Base-by-base conservation (phyloP, 495 filamentous ascomycete species). In the Chaetomium fimeti region DNA sequence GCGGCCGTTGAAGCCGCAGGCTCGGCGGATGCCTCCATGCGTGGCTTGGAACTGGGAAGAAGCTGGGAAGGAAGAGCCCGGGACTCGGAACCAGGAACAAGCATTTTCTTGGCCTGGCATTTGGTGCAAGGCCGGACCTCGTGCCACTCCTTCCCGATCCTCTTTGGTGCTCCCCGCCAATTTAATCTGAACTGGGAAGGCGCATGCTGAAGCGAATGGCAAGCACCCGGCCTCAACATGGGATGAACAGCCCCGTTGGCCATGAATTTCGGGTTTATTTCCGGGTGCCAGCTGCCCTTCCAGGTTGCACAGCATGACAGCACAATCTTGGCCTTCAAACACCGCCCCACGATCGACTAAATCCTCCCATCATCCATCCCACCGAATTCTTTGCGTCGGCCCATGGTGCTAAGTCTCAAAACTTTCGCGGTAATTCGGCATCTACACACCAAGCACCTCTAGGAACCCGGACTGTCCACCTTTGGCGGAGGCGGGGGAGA, bases 181-280 rank as follows among this genome's bases (percentile, higher is more conserved):
- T 61, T 49, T 62, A 62, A 32, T 38, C 60, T 49, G 20, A 62
- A 62, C 32, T 9, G 36, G 60, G 60, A 62, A 62, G 60, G 60
- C 60, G 60, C 36, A 28, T 6, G 28, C 8, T 8, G 16, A 7
- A 28, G 36, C 3, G 2, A 22, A 24, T 24, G 57, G 57, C 45
- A 40, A 25, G 58, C 6, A 51, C 29, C 32, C 16, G 25, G n/a
- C 25, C 6, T 13, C 22, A 45, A n/a, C 9, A 15, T 27, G 12
- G 45, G 45, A 38, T 25, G 43, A 61, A 38, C 29, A 28, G 38
- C 4, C 5, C 16, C 40, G 1, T 36, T 36, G 32, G 32, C 32
- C 40, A 16, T 36, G 32, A 36, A 5, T 36, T 9, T 4, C 32
- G 16, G 4, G 13, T 40, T 40, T 40, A 32, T 40, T 40, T 15